phyloP scores from a whole-genome alignment of 2,329 filamentous ascomycete species.

The Penicillium digitatum region DNA sequence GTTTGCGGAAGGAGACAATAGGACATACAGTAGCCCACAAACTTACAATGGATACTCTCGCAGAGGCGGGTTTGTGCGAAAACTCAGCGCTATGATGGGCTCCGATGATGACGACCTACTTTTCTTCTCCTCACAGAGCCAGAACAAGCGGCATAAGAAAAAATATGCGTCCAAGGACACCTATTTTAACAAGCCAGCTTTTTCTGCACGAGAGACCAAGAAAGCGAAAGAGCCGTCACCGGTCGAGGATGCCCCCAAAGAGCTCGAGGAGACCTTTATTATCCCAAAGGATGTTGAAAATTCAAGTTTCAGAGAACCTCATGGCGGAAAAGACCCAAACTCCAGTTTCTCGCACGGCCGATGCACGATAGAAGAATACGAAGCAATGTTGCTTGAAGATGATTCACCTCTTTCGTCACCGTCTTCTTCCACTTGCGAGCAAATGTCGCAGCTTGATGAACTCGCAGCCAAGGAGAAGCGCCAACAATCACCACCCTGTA shows the following conservation, averaged over 20 bases:
- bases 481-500: slow-evolving; percentile 7
- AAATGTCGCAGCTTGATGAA: slow-evolving; percentile 16
- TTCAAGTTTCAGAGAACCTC: slow-evolving; percentile 4
- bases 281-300: slow-evolving; percentile 25
- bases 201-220: not conserved
- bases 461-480: slow-evolving; percentile 1
- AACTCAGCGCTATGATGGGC: slow-evolving; percentile 10
- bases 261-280: slow-evolving; percentile 22
- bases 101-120: slow-evolving; percentile 11
- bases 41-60: slow-evolving; percentile 1
- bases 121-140: slow-evolving; percentile 9
- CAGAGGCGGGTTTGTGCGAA: not conserved
- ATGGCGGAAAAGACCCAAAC: slow-evolving; percentile 12
- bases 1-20: slow-evolving; percentile 11
- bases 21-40: slow-evolving; percentile 7
- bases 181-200: slow-evolving; percentile 9
- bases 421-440: slow-evolving; percentile 18
- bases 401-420: slow-evolving; percentile 31
- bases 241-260: not conserved
- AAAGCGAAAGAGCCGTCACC: not conserved
- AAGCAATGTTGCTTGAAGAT: slow-evolving; percentile 20
- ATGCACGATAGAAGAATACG: slow-evolving; percentile 19
- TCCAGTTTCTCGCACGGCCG: slow-evolving; percentile 30
- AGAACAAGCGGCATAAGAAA: slow-evolving; percentile 15
- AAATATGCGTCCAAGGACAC: slow-evolving; percentile 19